These are phyloP conservation scores for Monilinia fructigena DNA, from an alignment of 2,329 filamentous ascomycete genomes.

Conservation along the genomic window DNA sequence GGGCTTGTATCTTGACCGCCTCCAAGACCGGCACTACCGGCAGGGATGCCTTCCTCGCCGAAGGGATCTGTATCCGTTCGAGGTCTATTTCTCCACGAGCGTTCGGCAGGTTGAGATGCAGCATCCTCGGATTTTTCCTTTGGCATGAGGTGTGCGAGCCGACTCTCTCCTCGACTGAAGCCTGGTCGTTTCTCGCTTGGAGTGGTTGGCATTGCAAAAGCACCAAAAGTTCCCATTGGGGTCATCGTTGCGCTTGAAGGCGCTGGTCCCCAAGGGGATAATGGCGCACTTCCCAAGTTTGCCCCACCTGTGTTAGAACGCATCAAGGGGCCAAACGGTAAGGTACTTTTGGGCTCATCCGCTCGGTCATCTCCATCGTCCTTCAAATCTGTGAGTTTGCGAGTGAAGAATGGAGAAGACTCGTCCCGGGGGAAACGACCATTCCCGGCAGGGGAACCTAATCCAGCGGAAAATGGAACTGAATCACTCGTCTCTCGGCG, in stretches of 20 bases:
- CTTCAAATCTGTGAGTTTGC: constrained; percentile 53
- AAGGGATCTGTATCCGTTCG: constrained; percentile 75
- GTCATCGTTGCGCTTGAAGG: constrained; percentile 60
- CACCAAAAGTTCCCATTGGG: constrained; percentile 84
- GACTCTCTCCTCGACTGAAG: constrained; percentile 71
- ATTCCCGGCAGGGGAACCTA: constrained; percentile 60
- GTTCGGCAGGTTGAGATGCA: constrained; percentile 50
- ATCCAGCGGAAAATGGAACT: constrained; percentile 50
- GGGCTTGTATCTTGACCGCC: constrained; percentile 70
- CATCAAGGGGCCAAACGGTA: constrained; percentile 48
- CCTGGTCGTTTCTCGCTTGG: constrained; percentile 68
- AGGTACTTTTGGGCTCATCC: constrained; percentile 46
- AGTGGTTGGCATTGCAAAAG: constrained; percentile 69
- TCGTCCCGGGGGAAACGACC: constrained; percentile 65
- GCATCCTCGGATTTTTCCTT: constrained; percentile 73
- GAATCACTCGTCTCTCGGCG: constrained; percentile 77
- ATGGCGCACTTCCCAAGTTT: constrained; percentile 44
- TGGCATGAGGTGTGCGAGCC: constrained; percentile 79
- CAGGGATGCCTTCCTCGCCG: constrained; percentile 58
- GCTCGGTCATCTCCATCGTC: constrained; percentile 54
- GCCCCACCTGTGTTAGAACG: constrained; percentile 56
- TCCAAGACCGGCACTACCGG: constrained; percentile 70
- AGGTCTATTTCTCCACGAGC: constrained; percentile 59
- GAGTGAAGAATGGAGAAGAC: constrained; percentile 55
- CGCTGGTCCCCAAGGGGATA: constrained; percentile 49